Conservation (phyloP, 2,329 filamentous ascomycete species). For the Aspergillus floridensis region DNA sequence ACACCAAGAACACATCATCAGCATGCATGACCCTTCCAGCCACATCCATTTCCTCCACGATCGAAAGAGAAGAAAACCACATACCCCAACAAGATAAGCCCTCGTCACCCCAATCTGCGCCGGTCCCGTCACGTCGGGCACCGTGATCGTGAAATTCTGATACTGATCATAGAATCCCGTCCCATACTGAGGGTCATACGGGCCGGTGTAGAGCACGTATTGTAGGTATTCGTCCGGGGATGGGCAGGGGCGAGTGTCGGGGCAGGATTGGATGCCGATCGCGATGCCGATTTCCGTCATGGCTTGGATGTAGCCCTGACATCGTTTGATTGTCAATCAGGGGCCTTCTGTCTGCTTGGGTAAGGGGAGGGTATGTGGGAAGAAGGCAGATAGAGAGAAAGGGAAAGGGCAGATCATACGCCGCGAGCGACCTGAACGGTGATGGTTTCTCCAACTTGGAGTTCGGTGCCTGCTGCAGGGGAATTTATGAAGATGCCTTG, state of each 20-base stretch:
- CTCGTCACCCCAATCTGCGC: neutral
- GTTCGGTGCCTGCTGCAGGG: neutral
- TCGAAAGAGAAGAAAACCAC: neutral
- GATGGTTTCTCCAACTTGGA: neutral
- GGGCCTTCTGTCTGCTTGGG: neutral
- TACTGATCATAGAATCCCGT: neutral
- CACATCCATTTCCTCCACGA: neutral
- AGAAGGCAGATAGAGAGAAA: neutral
- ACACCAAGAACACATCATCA: neutral
- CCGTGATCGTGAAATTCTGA: neutral
- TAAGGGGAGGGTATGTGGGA: neutral
- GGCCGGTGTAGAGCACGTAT: neutral
- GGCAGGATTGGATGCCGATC: neutral
- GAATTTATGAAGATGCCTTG: slow-evolving; percentile 3
- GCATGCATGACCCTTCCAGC: neutral
- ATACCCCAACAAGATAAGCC: neutral
- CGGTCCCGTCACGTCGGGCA: neutral
- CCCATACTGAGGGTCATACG: neutral
- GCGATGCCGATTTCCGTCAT: neutral
- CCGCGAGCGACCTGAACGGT: neutral
- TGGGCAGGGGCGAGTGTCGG: neutral
- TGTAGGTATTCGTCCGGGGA: neutral
- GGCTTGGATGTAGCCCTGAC: neutral
- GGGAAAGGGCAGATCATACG: neutral
- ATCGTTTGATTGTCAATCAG: too few relatives aligned